Percentiles rank a stretch among this genome's conserved stretches.
Evolutionary conservation across 305 asterid genomes (phyloP).

Genomic region (Fraxinus paxiana): DNA sequence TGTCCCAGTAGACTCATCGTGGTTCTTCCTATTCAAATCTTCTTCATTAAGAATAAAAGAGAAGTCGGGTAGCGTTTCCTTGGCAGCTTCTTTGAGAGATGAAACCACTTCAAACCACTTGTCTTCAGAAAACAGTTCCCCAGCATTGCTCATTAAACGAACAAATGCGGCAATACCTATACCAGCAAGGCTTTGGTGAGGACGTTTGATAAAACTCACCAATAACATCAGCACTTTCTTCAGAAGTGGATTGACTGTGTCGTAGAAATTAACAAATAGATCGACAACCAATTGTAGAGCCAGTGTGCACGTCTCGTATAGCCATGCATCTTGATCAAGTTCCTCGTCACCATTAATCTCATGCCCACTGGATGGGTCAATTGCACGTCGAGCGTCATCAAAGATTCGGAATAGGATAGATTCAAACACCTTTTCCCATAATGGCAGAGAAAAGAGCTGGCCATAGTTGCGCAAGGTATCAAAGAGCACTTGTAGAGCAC

Average conservation of each 20-base stretch:
- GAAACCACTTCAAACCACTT: constrained; percentile 89
- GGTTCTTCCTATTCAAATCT: constrained; percentile 39
- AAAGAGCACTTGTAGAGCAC: constrained; percentile 85
- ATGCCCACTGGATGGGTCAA: constrained; percentile 67
- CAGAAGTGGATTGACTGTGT: constrained; percentile 89
- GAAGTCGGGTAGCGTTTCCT: constrained; percentile 78
- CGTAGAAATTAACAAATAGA: constrained; percentile 88
- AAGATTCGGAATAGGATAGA: constrained; percentile 89
- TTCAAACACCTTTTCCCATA: constrained; percentile 97
- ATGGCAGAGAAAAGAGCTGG: constrained; percentile 77
- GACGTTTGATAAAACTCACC: constrained; percentile 91
- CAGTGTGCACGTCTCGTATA: constrained; percentile 93
- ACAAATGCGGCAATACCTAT: constrained; percentile 97
- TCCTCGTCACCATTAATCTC: constrained; percentile 55
- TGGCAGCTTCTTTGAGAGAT: constrained; percentile 76
- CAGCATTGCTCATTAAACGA: constrained; percentile 95
- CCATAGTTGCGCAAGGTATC: constrained; percentile 92
- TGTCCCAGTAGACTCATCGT: constrained; percentile 51
- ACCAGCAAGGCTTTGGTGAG: constrained; percentile 96
- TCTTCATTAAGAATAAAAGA: constrained; percentile 70
- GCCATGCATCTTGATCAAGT: constrained; percentile 91
- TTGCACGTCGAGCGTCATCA: constrained; percentile 84
- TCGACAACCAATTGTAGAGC: constrained; percentile 96
- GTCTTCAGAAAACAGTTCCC: constrained; percentile 81
- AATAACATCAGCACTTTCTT: constrained; percentile 69